Percentiles rank a stretch among this genome's conserved stretches.
Conservation (phyloP, 345 rosid species). For the Linum usitatissimum region DNA sequence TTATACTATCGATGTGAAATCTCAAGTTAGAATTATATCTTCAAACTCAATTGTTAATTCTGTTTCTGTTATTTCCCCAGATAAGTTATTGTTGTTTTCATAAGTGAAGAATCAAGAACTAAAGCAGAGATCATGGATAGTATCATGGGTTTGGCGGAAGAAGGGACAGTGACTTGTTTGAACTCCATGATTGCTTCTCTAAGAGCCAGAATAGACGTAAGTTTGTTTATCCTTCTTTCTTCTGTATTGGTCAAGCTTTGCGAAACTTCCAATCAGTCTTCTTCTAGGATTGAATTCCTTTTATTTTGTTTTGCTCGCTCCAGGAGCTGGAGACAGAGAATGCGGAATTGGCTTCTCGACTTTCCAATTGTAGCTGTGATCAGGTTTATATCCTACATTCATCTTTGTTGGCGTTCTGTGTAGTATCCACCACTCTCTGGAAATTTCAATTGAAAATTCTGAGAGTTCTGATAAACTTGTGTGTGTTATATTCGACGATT, state of each 20-base stretch:
- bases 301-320: not conserved
- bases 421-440: not conserved
- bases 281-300: not conserved
- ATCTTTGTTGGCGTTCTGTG: constrained; percentile 1
- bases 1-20: too few species aligned
- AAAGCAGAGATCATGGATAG: too few species aligned
- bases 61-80: too few species aligned
- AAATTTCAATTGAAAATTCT: not conserved
- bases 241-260: not conserved
- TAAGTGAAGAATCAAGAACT: too few species aligned
- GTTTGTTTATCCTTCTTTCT: not conserved
- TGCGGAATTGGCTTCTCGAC: constrained; percentile 32
- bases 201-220: constrained; percentile 17
- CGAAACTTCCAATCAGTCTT: not conserved
- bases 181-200: constrained; percentile 19
- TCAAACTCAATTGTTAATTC: too few species aligned
- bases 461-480: not conserved
- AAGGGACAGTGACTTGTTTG: constrained; percentile 7
- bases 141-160: too few species aligned
- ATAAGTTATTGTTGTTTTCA: too few species aligned
- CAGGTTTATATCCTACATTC: constrained; percentile 29
- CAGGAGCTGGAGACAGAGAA: constrained; percentile 67
- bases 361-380: constrained; percentile 42
- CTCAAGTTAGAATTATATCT: too few species aligned
- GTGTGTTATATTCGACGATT: not conserved